These are phyloP conservation scores for Backusella mclennaniae DNA, from an alignment of 192 early-diverging fungal genomes.

Conservation along the genomic window DNA sequence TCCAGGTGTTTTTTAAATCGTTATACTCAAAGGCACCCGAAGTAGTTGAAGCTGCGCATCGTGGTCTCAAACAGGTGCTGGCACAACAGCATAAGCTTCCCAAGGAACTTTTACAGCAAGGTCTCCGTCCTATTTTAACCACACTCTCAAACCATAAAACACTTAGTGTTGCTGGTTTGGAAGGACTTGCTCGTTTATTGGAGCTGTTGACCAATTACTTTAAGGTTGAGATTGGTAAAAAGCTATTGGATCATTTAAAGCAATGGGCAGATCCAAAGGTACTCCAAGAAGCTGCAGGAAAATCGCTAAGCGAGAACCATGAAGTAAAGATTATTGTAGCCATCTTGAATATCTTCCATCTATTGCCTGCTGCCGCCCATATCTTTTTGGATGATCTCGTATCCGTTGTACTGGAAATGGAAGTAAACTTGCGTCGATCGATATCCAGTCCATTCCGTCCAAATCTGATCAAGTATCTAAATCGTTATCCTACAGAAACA, in stretches of 20 bases:
- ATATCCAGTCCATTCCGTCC: conserved; percentile 91
- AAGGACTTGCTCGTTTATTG: conserved; percentile 90
- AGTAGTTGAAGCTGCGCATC: conserved; percentile 92
- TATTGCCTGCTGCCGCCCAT: conserved; percentile 88
- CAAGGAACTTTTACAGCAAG: conserved; percentile 91
- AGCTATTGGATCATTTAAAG: conserved; percentile 93
- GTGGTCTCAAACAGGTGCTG: conserved; percentile 83
- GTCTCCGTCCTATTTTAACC: conserved; percentile 93
- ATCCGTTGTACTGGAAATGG: conserved; percentile 83
- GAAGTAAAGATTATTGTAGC: conserved; percentile 94
- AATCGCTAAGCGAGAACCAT: conserved; percentile 86
- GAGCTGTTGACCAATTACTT: conserved; percentile 97
- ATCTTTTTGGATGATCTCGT: conserved; percentile 93
- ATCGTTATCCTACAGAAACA: conserved; percentile 83
- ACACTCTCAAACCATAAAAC: conserved; percentile 95
- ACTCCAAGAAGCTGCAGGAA: conserved; percentile 76
- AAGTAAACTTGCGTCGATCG: conserved; percentile 74
- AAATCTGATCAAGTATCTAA: conserved; percentile 89
- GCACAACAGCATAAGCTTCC: conserved; percentile 85
- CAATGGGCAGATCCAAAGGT: conserved; percentile 89
- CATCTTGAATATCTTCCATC: conserved; percentile 90
- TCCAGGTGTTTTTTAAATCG: conserved; percentile 98
- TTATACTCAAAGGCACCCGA: conserved; percentile 93
- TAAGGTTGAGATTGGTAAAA: conserved; percentile 98
- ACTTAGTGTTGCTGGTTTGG: conserved; percentile 88